Percentiles rank a stretch among this genome's conserved stretches.
Conservation (phyloP, 305 asterid genomes). For the Fraxinus ornus region DNA sequence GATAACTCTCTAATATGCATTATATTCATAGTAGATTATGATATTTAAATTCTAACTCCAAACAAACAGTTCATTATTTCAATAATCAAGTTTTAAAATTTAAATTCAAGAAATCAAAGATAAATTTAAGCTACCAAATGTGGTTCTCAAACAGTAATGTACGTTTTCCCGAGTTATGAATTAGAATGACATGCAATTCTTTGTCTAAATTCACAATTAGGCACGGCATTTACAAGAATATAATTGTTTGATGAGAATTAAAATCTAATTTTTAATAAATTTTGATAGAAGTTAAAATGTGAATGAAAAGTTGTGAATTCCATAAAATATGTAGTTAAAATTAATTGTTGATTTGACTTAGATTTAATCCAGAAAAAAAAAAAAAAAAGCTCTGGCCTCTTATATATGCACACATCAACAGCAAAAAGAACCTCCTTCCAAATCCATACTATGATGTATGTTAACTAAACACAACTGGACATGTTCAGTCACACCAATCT, state of each 20-base stretch:
- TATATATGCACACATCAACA: not conserved
- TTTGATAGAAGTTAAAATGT: too few species aligned
- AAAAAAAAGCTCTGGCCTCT: not conserved
- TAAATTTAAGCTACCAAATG: not conserved
- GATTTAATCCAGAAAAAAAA: too few species aligned
- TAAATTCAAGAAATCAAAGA: not conserved
- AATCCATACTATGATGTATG: not conserved
- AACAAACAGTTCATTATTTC: not conserved
- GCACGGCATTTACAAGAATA: not conserved
- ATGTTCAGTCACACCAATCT: not conserved
- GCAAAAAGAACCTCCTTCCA: not conserved
- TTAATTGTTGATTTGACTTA: too few species aligned
- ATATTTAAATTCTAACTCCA: not conserved
- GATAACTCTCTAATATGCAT: not conserved
- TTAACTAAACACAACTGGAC: not conserved
- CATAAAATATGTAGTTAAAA: too few species aligned
- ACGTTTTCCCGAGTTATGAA: not conserved
- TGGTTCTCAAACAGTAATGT: not conserved
- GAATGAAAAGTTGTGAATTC: too few species aligned
- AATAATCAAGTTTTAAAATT: not conserved
- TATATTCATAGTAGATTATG: not conserved
- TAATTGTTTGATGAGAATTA: too few species aligned
- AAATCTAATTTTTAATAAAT: too few species aligned
- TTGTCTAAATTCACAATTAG: not conserved
- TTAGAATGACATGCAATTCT: not conserved